phyloP scores from a whole-genome alignment of 768 basidiomycete species.

The Obba rivulosa region DNA sequence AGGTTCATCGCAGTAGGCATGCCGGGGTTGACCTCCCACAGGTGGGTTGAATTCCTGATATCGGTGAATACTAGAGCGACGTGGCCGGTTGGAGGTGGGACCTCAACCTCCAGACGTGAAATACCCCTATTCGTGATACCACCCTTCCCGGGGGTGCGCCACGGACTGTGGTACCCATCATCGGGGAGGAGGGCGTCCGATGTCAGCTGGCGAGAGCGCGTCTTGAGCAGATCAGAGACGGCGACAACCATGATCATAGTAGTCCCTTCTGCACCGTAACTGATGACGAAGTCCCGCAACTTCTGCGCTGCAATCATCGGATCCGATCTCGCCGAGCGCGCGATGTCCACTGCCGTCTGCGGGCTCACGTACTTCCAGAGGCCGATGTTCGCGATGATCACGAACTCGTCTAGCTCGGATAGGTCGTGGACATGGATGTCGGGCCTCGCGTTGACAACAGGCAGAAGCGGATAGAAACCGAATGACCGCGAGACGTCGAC shows the following conservation, averaged over 20 bases:
- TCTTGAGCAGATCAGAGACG: slow-evolving; percentile 68
- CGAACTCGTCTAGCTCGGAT: slow-evolving; percentile 85
- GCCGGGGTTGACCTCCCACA: slow-evolving; percentile 94
- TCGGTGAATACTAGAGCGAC: slow-evolving; percentile 96
- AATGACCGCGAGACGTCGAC: slow-evolving; percentile 90
- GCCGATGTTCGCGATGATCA: slow-evolving; percentile 90
- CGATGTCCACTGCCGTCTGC: slow-evolving; percentile 96
- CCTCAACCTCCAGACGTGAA: slow-evolving; percentile 66
- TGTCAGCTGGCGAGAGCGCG: slow-evolving; percentile 42
- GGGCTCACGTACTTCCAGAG: slow-evolving; percentile 93
- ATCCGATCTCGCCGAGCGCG: slow-evolving; percentile 62
- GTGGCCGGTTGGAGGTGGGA: slow-evolving; percentile 80
- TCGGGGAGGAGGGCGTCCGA: slow-evolving; percentile 41
- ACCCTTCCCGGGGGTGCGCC: slow-evolving; percentile 34
- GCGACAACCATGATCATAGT: slow-evolving; percentile 98
- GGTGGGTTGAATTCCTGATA: slow-evolving; percentile 91
- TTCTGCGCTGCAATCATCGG: slow-evolving; percentile 95
- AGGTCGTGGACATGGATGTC: slow-evolving; percentile 67
- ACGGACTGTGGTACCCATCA: slow-evolving; percentile 25
- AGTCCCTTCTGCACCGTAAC: slow-evolving; percentile 89
- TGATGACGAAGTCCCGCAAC: slow-evolving; percentile 92
- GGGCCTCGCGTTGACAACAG: slow-evolving; percentile 86
- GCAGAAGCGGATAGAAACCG: slow-evolving; percentile 86
- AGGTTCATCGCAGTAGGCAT: slow-evolving; percentile 92
- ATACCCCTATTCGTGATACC: slow-evolving; percentile 54